Evolutionary conservation across 1,284 basidiomycete genomes (phyloP).

Genomic region (Pterulicium gracile): DNA sequence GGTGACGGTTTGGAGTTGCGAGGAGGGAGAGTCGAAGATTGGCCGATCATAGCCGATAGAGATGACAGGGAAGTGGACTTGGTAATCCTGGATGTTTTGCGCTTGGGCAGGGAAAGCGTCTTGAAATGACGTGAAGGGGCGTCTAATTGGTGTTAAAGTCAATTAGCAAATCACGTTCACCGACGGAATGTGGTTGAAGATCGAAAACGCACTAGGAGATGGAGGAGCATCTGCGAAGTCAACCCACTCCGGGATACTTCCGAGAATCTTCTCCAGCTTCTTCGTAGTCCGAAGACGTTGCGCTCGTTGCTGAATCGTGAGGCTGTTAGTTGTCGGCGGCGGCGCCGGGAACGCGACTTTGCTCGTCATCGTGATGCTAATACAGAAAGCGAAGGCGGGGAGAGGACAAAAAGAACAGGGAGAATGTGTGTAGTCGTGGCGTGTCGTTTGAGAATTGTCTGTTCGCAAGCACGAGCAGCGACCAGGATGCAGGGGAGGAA

Average conservation of each 20-base stretch:
- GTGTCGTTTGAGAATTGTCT: no score
- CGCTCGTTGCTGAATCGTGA: not conserved
- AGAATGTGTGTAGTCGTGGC: not conserved
- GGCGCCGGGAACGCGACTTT: not conserved
- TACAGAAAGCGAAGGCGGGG: not conserved
- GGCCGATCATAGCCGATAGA: not conserved
- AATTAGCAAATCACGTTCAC: not conserved
- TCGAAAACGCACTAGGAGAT: not conserved
- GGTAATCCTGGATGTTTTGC: not conserved
- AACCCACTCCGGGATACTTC: constrained; percentile 1
- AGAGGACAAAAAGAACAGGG: not conserved
- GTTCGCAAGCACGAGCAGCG: no score
- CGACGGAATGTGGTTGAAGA: no score
- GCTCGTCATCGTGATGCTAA: not conserved
- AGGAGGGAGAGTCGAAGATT: not conserved
- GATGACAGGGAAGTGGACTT: not conserved
- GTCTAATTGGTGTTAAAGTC: no score
- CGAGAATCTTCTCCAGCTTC: constrained; percentile 1
- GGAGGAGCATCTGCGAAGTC: not conserved
- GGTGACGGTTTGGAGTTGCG: not conserved
- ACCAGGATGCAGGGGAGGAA: not conserved
- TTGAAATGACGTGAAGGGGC: not conserved
- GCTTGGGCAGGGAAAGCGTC: not conserved
- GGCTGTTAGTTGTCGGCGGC: not conserved
- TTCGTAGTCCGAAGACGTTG: constrained; percentile 3